These are phyloP conservation scores for Ramichloridium luteum DNA, from an alignment of 2,329 filamentous ascomycete genomes.

Conservation along the genomic window DNA sequence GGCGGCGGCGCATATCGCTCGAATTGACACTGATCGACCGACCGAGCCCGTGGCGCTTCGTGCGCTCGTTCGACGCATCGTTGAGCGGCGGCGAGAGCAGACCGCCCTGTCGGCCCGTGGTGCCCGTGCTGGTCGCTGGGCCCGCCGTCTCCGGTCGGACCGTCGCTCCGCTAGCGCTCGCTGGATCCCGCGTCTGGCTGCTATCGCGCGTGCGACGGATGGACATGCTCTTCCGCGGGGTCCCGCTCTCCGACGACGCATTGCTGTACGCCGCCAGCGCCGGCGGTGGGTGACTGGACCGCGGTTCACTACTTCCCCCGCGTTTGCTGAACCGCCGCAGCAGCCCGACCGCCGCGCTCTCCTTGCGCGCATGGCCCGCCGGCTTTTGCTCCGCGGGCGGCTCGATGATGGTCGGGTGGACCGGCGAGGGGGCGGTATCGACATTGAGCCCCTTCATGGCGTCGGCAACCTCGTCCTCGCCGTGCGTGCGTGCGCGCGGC, in stretches of 20 bases:
- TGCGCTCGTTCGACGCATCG: conserved; percentile 32
- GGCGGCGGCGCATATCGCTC: conserved; percentile 61
- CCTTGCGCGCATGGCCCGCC: conserved; percentile 54
- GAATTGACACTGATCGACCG: conserved; percentile 88
- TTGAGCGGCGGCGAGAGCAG: conserved; percentile 60
- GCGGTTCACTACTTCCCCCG: conserved; percentile 55
- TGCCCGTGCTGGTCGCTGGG: conserved; percentile 50
- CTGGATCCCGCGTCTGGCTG: conserved; percentile 30
- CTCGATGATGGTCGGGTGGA: conserved; percentile 32
- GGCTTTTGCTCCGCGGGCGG: conserved; percentile 27
- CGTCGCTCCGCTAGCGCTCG: no score
- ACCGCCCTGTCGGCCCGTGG: conserved; percentile 33
- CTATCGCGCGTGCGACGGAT: conserved; percentile 51
- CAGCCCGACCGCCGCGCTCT: conserved; percentile 73
- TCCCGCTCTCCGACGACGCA: conserved; percentile 50
- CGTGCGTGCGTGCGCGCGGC: conserved; percentile 80
- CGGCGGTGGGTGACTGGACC: conserved; percentile 56
- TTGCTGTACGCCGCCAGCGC: conserved; percentile 59
- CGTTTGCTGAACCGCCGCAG: conserved; percentile 85
- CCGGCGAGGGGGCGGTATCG: conserved; percentile 45
- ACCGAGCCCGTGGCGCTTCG: conserved; percentile 50
- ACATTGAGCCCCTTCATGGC: conserved; percentile 51
- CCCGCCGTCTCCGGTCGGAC: conserved; percentile 42
- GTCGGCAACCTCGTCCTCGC: conserved; percentile 79
- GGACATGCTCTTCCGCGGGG: conserved; percentile 78